Evolutionary conservation across 2,329 filamentous ascomycete genomes (phyloP).

Genomic region (Rhynchosporium graminicola): DNA sequence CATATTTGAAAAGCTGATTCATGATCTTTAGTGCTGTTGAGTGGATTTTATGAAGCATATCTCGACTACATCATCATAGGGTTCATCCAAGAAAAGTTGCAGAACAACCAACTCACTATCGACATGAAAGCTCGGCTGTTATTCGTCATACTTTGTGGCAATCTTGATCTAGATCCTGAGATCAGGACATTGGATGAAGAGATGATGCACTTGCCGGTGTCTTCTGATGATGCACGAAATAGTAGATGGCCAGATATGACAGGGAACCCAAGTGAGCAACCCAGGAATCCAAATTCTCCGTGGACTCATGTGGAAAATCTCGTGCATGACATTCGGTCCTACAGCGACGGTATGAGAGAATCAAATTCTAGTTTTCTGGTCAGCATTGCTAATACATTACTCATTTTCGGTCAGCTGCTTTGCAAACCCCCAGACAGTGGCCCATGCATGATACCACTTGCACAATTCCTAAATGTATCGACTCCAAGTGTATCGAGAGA

Average conservation of each 20-base stretch:
- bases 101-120: constrained; percentile 21
- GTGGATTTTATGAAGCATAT: constrained; percentile 25
- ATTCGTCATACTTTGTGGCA: constrained; percentile 31
- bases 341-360: constrained; percentile 16
- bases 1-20: background rate
- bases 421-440: constrained; percentile 22
- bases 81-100: constrained; percentile 23
- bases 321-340: constrained; percentile 25
- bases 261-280: background rate
- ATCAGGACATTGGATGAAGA: constrained; percentile 13
- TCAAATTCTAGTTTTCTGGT: background rate
- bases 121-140: constrained; percentile 29
- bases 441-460: constrained; percentile 25
- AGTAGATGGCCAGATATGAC: constrained; percentile 20
- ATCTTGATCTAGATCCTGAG: constrained; percentile 28
- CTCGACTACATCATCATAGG: constrained; percentile 27
- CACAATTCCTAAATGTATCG: constrained; percentile 15
- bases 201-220: constrained; percentile 8
- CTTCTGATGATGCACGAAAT: constrained; percentile 7
- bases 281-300: constrained; percentile 20
- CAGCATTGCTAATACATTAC: background rate
- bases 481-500: constrained; percentile 18
- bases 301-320: constrained; percentile 29
- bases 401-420: background rate
- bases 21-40: background rate